Evolutionary conservation across 139 green algal species (phyloP).

Genomic region (Deuterostichococcus epilithicus): DNA sequence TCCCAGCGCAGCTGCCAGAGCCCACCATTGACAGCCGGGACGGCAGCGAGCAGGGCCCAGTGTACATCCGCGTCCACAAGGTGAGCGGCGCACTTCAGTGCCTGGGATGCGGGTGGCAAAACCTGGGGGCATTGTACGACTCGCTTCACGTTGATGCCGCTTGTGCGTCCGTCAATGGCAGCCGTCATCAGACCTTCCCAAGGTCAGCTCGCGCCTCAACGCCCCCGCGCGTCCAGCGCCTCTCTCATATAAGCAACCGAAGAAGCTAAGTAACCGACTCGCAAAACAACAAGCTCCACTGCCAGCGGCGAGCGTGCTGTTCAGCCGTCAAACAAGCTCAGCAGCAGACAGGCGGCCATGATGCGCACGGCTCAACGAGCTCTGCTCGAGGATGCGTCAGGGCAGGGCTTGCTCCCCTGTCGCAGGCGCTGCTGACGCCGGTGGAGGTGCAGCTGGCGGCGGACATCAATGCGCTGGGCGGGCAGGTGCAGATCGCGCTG

Average conservation of each 20-base stretch:
- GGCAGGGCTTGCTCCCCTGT: neutral
- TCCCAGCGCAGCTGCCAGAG: neutral
- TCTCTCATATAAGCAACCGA: neutral
- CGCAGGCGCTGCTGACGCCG: slow-evolving; percentile 11
- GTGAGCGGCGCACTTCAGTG: no score
- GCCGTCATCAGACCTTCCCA: no score
- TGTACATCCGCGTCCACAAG: slow-evolving; percentile 1
- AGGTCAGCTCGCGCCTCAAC: no score
- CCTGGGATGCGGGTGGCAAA: no score
- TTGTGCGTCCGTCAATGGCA: no score
- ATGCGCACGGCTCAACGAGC: neutral
- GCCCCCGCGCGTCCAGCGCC: neutral
- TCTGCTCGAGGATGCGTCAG: slow-evolving; percentile 5
- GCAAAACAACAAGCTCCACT: neutral
- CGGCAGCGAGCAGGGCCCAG: neutral
- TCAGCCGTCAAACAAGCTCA: neutral
- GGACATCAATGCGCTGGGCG: slow-evolving; percentile 14
- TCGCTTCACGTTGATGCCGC: no score
- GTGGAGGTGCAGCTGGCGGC: neutral
- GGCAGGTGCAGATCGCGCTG: slow-evolving; percentile 3
- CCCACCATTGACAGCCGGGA: neutral
- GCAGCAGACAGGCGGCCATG: neutral
- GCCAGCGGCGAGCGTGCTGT: neutral
- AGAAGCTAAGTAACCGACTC: neutral
- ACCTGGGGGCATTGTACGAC: no score